Percentiles rank a stretch among this genome's conserved stretches.
Conservation (phyloP, 345 rosid genomes). For the Syzygium aromaticum region DNA sequence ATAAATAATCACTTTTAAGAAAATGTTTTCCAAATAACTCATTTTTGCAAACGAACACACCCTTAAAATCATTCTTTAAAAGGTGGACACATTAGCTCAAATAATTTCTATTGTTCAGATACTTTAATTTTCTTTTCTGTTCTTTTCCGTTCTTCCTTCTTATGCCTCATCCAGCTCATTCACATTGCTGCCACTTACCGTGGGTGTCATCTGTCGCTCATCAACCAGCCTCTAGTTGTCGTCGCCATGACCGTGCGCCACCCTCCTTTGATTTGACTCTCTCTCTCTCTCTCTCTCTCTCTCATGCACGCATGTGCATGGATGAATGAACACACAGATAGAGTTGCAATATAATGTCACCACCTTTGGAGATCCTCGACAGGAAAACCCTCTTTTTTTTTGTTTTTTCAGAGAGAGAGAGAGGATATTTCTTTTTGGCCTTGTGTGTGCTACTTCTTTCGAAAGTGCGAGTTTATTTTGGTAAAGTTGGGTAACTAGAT, state of each 20-base stretch:
- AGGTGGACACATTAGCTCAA: neutral
- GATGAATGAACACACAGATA: neutral
- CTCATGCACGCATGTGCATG: neutral
- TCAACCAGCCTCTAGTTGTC: neutral
- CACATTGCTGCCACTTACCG: neutral
- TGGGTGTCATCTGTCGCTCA: neutral
- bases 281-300: neutral
- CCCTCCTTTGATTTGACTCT: neutral
- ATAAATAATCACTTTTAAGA: too few species aligned
- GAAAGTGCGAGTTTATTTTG: neutral
- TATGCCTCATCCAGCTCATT: neutral
- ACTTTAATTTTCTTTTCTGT: neutral
- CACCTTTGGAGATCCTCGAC: neutral
- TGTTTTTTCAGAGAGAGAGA: neutral
- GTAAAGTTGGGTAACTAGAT: neutral
- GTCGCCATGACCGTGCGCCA: neutral
- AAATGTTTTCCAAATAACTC: too few species aligned
- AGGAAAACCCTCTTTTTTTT: neutral
- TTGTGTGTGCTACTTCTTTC: neutral
- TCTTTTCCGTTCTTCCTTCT: neutral
- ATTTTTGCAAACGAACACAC: too few species aligned
- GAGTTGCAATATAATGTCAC: neutral
- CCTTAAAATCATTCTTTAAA: neutral
- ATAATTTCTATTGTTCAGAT: neutral
- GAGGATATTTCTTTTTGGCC: neutral